Conservation (phyloP, 2,329 filamentous ascomycete species). For the Neonectria sp. region DNA sequence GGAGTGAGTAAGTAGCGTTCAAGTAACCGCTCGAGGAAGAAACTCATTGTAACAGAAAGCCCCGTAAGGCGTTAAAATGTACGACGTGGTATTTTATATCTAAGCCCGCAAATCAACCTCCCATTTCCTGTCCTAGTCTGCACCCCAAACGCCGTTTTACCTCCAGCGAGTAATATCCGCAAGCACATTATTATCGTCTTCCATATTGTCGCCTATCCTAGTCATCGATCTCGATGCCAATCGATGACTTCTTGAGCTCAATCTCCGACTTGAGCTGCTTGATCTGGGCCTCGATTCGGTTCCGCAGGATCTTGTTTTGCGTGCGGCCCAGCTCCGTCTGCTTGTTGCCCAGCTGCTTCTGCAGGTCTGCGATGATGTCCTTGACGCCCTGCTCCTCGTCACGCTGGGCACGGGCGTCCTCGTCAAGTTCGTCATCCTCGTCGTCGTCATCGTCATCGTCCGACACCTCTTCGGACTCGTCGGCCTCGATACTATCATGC, state of each 20-base stretch:
- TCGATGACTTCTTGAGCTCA: conserved; percentile 61
- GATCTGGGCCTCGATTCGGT: conserved; percentile 66
- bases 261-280: conserved; percentile 63
- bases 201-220: conserved; percentile 29
- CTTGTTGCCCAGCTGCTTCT: conserved; percentile 64
- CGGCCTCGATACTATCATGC: conserved; percentile 62
- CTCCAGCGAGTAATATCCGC: conserved; percentile 10
- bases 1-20: neutral
- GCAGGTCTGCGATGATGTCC: conserved; percentile 68
- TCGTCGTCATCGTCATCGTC: conserved; percentile 68
- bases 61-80: conserved; percentile 18
- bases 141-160: conserved; percentile 38
- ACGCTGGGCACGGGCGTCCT: conserved; percentile 65
- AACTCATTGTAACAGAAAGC: neutral
- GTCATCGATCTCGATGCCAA: conserved; percentile 58
- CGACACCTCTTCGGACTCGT: conserved; percentile 55
- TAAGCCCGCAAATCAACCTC: conserved; percentile 31
- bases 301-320: conserved; percentile 64
- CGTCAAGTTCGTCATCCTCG: conserved; percentile 68
- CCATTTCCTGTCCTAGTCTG: conserved; percentile 25
- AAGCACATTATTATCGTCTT: neutral
- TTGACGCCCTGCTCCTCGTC: conserved; percentile 69
- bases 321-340: conserved; percentile 61
- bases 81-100: conserved; percentile 38
- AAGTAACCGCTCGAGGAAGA: neutral